Evolutionary conservation across 2,329 filamentous ascomycete genomes (phyloP), one percentile per base, ranked within the genome.

Genomic region (Fusarium solani-melongenae): DNA sequence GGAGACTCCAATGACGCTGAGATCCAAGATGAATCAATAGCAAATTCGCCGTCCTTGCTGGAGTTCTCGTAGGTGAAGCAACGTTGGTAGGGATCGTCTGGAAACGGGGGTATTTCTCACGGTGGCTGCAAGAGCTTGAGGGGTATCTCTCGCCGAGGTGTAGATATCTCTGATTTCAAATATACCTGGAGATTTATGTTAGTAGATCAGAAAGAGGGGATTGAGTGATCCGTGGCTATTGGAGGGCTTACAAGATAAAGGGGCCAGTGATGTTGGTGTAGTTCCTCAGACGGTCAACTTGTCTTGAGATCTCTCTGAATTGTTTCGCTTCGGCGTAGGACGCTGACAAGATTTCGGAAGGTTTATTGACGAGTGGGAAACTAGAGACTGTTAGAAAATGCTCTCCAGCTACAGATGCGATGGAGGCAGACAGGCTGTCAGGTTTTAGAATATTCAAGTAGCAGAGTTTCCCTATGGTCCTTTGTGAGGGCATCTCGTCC

Each of bases 221-320:
- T 1, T n/a, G 3, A 22, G 2, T n/a, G 2, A 8, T 2, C 38
- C 39, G 3, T 3, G 11, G 14, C 6, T 22, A 22, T 22, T 11
- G 5, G 3, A 17, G 20, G 7, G 4, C 11, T 24, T 24, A 24
- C 20, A 44, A 2, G 12, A 22, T 44, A 44, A 12, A 22, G 20
- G 15, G 20, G n/a, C 6, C n/a, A 22, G 20, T 6, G 10, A 14
- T 12, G 11, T 4, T 10, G 6, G 11, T 4, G 36, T 6, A 22
- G n/a, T 7, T 41, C 39, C 39, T 41, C 39, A 22, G n/a, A 14
- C 11, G 14, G 6, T 12, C 39, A 22, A 7, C 6, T 20, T 41
- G 39, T 12, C 39, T 6, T 36, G 6, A 6, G 14, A n/a, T 41
- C 10, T 2, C n/a, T 6, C 39, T 14, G n/a, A 7, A 41, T 41